Percentiles rank a stretch among this genome's conserved stretches.
Evolutionary conservation across 1,284 basidiomycete genomes (phyloP).

Genomic region (Malassezia sympodialis): DNA sequence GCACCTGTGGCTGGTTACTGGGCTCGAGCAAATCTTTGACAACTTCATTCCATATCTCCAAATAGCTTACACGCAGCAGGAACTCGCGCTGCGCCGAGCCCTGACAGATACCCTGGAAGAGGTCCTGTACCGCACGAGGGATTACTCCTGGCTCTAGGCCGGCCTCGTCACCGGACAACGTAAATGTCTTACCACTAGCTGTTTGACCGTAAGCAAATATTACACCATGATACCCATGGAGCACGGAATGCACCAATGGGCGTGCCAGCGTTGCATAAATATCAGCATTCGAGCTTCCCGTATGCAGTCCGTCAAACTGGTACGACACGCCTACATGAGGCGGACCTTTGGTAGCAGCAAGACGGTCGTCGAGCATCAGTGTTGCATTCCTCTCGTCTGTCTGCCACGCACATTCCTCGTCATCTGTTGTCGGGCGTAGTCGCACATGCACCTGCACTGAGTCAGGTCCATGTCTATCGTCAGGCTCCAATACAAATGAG

Average conservation of each 20-base stretch:
- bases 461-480: constrained; percentile 17
- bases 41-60: constrained; percentile 93
- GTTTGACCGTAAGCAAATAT: constrained; percentile 48
- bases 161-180: constrained; percentile 27
- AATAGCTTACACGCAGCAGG: constrained; percentile 81
- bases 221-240: constrained; percentile 41
- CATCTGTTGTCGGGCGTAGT: constrained; percentile 1
- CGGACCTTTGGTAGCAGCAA: constrained; percentile 24
- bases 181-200: constrained; percentile 45
- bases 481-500: constrained; percentile 28
- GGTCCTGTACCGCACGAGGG: constrained; percentile 31
- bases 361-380: constrained; percentile 23
- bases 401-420: constrained; percentile 37
- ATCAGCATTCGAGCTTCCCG: constrained; percentile 69
- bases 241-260: constrained; percentile 59
- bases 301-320: constrained; percentile 61
- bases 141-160: constrained; percentile 51
- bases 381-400: constrained; percentile 21
- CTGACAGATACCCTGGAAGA: constrained; percentile 50
- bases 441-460: constrained; percentile 28
- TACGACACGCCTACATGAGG: constrained; percentile 27
- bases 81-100: constrained; percentile 60
- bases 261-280: constrained; percentile 74
- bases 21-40: constrained; percentile 78
- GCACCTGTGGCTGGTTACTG: constrained; percentile 51